A percentile compares a stretch with the other conserved stretches of the same genome.
Evolutionary conservation across 2,329 filamentous ascomycete species (phyloP).

Genomic region (Pseudogymnoascus sp.): DNA sequence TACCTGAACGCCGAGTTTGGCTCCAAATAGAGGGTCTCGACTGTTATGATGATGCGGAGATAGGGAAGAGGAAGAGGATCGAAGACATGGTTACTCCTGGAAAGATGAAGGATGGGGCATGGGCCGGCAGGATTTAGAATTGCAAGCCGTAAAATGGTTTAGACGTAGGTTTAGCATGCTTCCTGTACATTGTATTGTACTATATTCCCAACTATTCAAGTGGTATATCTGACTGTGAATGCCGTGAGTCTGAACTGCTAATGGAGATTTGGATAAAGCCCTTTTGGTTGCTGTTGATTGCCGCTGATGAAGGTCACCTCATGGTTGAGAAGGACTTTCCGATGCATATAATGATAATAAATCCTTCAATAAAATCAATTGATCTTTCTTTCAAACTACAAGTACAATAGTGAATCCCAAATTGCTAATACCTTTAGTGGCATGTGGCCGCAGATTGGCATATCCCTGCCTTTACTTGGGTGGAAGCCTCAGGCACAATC

Average conservation of each 20-base stretch:
- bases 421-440: background rate
- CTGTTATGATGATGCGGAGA: constrained; percentile 8
- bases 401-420: background rate
- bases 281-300: background rate
- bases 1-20: constrained; percentile 52
- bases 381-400: background rate
- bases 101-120: background rate
- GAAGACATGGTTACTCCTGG: constrained; percentile 7
- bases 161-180: constrained; percentile 27
- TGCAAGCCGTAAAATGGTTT: constrained; percentile 23
- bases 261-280: background rate
- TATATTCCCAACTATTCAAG: constrained; percentile 15
- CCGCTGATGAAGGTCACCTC: background rate
- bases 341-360: background rate
- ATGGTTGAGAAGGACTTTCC: background rate
- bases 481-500: constrained; percentile 18
- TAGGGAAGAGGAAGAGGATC: constrained; percentile 7
- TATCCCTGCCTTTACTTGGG: constrained; percentile 20
- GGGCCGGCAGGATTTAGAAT: constrained; percentile 9
- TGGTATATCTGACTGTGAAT: background rate
- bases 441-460: background rate
- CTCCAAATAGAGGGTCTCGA: constrained; percentile 22
- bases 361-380: background rate
- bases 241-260: background rate
- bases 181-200: constrained; percentile 32